phyloP scores from a whole-genome alignment of 768 basidiomycete species.

The Pisolithus albus region DNA sequence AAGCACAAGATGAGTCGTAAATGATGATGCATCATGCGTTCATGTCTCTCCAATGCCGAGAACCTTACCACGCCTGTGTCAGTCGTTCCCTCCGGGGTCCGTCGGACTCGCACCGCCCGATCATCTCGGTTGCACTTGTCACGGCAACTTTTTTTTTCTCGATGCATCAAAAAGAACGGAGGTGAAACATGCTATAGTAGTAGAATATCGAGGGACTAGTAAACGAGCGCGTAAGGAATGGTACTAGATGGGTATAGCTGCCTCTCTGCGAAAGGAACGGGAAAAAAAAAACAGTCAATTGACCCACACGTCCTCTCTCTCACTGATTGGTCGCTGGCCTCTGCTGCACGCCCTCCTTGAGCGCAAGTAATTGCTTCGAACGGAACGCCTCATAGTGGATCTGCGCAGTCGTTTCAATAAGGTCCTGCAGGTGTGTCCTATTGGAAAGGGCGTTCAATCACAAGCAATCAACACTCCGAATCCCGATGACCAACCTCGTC shows the following conservation, averaged over 20 bases:
- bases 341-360: conserved; percentile 90
- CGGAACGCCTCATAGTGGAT: conserved; percentile 99
- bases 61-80: not conserved
- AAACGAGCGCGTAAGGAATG: conserved; percentile 8
- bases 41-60: not conserved
- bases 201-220: conserved; percentile 6
- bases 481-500: conserved; percentile 50
- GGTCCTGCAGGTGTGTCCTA: conserved; percentile 94
- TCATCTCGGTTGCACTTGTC: too few relatives aligned
- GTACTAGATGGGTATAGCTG: conserved; percentile 10
- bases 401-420: conserved; percentile 98
- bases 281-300: not conserved
- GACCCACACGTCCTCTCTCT: conserved; percentile 23
- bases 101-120: not conserved
- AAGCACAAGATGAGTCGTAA: not conserved
- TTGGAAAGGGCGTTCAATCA: not conserved
- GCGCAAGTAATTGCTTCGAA: conserved; percentile 92
- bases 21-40: not conserved
- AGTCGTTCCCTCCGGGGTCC: not conserved
- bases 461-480: not conserved
- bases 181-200: conserved; percentile 5
- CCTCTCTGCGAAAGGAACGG: not conserved
- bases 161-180: conserved; percentile 2
- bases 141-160: not conserved
- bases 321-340: conserved; percentile 38